Base-by-base conservation (phyloP, 163 green algal species). In the Volvox carteri region DNA sequence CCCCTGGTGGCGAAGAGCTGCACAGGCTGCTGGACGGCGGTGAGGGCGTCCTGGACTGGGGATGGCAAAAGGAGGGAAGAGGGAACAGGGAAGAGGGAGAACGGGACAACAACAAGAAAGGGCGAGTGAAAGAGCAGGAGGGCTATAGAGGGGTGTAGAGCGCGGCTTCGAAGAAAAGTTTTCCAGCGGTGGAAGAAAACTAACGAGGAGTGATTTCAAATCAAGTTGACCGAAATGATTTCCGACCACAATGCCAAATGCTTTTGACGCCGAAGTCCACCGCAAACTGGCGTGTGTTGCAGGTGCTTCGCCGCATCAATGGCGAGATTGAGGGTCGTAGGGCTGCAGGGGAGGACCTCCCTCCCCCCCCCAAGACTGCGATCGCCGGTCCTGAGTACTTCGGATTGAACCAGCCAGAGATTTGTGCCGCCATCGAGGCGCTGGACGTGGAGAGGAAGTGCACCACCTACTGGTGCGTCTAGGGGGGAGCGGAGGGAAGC, bases 311-410 rank as follows among this genome's bases (percentile, higher is more conserved):
- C 85, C 95, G 97, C 87, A 99, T 99, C 93, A 98, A 98, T 83
- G 90, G 83, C 14, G 95, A 96, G 77, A 99, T 99, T 60, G 90
- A 96, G 56, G 86, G 83, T 52, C 93, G 95, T 37, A 86, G 94
- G 21, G 46, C 65, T 21, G 91, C 91, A 23, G 96, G 96, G 14
- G 95, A 97, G 92, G 84, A 94, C 42, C 92, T 99, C 79, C 96
- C 97, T 0, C 96, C 97, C 33, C 95, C 97, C 11, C 97, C 97
- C 56, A 97, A 97, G 91, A 99, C 97, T 35, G 97, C 97, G 74
- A 99, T 99, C 56, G 96, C 97, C 0, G 88, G 93, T 0, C 96
- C 97, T 28, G 97, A 98, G 90, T 99, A 98, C 93, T 99, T 99
- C 96, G 97, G 97, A 0, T 90, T 99, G 30, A 98, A 97, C 88